Base-by-base conservation (phyloP, 108 stramenopile species). In the Cyclotella distinguenda region DNA sequence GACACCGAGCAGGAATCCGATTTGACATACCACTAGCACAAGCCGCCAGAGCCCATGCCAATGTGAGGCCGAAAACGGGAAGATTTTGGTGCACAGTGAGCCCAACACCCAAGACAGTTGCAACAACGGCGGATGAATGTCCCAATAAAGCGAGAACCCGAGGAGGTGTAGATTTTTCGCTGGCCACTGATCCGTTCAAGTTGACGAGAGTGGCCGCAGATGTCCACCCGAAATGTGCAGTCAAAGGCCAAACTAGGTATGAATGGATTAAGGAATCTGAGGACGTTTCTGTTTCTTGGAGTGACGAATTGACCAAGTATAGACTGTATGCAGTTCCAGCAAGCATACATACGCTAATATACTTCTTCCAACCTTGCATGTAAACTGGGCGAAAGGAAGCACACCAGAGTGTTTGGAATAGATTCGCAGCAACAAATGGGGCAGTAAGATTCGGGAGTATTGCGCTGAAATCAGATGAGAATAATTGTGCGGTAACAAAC, bases 41-140 rank as follows among this genome's bases (percentile, higher is more conserved):
- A 21, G 89, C 89, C 25, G 84, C 35, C 54, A 90, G 58, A 32
- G 89, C 86, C 89, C 89, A 90, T n/a, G 81, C 69, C n/a, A 90
- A 59, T 16, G 76, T 76, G 12, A 68, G 18, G 6, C 86, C 89
- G 68, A 83, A 90, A 1, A 76, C 81, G 15, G 89, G 89, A 6
- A 70, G 65, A 19, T 50, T 50, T 23, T 40, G 60, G 26, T 58
- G 31, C 22, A 79, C 40, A 12, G 84, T 78, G n/a, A 85, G 27
- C 0, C 74, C 78, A 21, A 84, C 64, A 11, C 86, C 86, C n/a
- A 87, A 42, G 10, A 68, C 75, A 0, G 84, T 84, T n/a, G 85
- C 86, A 12, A 58, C 22, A 31, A 86, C 31, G 10, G 74, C 86
- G 4, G 89, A 90, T 0, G 73, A 66, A 72, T 87, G 81, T 21